Base-by-base conservation (phyloP, 129 eudicot genomes). In the Tanacetum coccineum region DNA sequence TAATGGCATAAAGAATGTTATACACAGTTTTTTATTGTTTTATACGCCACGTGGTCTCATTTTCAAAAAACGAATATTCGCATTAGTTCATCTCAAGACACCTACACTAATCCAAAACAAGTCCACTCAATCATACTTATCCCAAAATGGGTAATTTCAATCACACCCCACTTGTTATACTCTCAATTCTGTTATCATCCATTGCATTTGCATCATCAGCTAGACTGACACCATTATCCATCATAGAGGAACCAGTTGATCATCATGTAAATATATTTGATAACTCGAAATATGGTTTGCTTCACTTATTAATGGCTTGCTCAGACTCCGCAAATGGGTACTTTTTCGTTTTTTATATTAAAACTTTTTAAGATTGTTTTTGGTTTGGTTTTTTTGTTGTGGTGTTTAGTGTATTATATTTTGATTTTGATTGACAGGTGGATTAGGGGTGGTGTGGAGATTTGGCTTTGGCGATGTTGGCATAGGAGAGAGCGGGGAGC, bases 321-420 rank as follows among this genome's bases (percentile, higher is more conserved):
- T 21, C 83, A 12, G 66, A 86, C 95, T 66, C 99, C 99, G 60
- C 99, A 81, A 74, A 89, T 94, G 99, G 99, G 96, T 84, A 68
- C 51, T 59, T 72, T 62, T 32, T 2, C 30, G 15, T 10, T 45
- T 67, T 54, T 21, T 68, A 15, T 62, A 20, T 76, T 75, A n/a
- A n/a, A n/a, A n/a, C 2, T 45, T 65, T 22, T 66, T 48, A 17
- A 26, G 42, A 36, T 36, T 58, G 54, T 26, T 58, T 26, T 0
- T 20, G 3, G 9, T 42, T 51, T 56, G 47, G 6, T 15, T 19
- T 49, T 75, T 32, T 52, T 49, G 61, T 47, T 8, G 9, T 26
- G 44, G 32, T 67, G 5, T 53, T 46, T 64, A 49, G n/a, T n/a
- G n/a, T 51, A 19, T 2, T 8, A 49, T 4, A 5, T 49, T 14